These are phyloP conservation scores for Lathyrus oleraceus DNA, from an alignment of 306 rosid genomes.

Conservation along the genomic window DNA sequence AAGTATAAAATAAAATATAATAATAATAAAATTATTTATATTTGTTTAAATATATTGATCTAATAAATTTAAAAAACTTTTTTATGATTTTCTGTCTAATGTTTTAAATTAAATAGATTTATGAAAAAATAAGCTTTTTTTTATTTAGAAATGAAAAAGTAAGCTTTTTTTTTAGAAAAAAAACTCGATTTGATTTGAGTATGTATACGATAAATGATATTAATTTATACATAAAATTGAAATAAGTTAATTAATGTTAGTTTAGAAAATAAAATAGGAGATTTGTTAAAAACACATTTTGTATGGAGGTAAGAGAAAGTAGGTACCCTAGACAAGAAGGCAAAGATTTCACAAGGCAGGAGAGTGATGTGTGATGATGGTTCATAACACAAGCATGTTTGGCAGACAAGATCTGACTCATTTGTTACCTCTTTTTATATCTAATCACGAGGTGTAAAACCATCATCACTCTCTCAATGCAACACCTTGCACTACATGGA, in stretches of 20 bases:
- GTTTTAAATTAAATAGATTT: too few relatives aligned
- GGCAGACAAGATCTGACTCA: constrained; percentile 51
- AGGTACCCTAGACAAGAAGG: constrained; percentile 50
- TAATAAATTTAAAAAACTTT: too few relatives aligned
- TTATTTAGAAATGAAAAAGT: too few relatives aligned
- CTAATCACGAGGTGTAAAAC: constrained; percentile 80
- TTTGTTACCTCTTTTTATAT: constrained; percentile 39
- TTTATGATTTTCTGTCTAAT: too few relatives aligned
- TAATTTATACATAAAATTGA: background rate
- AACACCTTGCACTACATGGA: constrained; percentile 53
- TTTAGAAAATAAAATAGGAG: background rate
- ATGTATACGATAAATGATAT: too few relatives aligned
- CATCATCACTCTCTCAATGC: constrained; percentile 39
- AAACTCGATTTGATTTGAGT: too few relatives aligned
- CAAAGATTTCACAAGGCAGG: constrained; percentile 53
- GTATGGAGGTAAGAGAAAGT: constrained; percentile 42
- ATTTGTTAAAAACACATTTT: background rate
- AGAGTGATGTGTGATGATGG: constrained; percentile 33
- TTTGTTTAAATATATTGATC: too few relatives aligned
- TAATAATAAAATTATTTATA: too few relatives aligned
- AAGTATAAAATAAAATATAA: too few relatives aligned
- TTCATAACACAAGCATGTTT: constrained; percentile 31
- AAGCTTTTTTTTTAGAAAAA: too few relatives aligned
- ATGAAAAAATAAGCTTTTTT: too few relatives aligned
- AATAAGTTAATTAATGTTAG: background rate